These are phyloP conservation scores for Erythrophleum ivorense DNA, from an alignment of 331 rosid species.

Conservation along the genomic window DNA sequence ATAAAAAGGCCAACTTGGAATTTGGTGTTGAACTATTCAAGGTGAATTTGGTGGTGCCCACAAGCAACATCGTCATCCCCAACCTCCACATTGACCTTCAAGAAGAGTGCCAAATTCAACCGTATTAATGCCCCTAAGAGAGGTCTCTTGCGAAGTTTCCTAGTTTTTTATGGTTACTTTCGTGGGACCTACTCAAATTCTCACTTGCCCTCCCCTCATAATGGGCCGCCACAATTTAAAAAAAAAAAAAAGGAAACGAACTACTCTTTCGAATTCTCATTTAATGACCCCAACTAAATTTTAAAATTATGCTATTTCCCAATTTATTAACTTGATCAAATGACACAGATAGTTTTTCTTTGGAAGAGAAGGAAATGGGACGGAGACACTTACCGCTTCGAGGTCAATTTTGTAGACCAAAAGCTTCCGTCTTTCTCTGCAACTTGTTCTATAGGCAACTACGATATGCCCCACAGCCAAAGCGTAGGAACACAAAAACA, in stretches of 20 bases:
- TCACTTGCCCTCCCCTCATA: neutral
- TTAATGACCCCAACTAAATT: neutral
- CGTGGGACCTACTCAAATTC: conserved; percentile 43
- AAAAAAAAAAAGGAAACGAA: neutral
- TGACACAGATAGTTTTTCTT: neutral
- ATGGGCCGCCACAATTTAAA: too few relatives aligned
- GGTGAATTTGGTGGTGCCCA: neutral
- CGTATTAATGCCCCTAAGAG: conserved; percentile 7
- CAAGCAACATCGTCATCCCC: conserved; percentile 2
- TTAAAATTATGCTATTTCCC: neutral
- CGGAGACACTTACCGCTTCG: conserved; percentile 77
- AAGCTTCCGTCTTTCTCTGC: conserved; percentile 96
- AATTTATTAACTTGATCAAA: conserved; percentile 6
- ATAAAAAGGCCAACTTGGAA: conserved; percentile 26
- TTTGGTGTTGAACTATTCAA: conserved; percentile 30
- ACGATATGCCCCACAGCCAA: conserved; percentile 85
- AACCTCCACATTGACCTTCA: conserved; percentile 49
- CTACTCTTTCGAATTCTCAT: neutral
- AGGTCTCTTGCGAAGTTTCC: conserved; percentile 38
- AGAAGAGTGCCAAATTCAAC: conserved; percentile 49
- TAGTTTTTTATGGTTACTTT: conserved; percentile 12
- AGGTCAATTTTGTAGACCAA: conserved; percentile 91
- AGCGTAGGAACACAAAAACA: conserved; percentile 69
- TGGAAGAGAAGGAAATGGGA: neutral
- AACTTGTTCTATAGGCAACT: conserved; percentile 92